Evolutionary conservation across 352 stramenopile genomes (phyloP), one percentile per base, ranked within the genome.

Genomic region (Globisporangium cederbergense): DNA sequence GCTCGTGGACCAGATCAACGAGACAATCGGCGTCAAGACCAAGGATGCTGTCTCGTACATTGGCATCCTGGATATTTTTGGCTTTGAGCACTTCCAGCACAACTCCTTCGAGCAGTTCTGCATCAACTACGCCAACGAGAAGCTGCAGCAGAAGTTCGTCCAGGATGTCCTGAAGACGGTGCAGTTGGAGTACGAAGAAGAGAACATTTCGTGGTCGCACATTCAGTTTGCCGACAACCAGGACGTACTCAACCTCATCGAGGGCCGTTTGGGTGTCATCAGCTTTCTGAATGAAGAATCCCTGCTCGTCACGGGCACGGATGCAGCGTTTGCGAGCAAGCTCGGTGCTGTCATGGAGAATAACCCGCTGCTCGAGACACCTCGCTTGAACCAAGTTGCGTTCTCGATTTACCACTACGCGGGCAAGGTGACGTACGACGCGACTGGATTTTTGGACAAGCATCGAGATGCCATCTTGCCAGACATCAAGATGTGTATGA

Each of bases 61-160:
- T 58, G 91, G 93, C 8, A 95, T 98, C 66, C 68, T 98, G 90
- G 97, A 99, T 90, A 99, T 99, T 68, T 99, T 99, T 70, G 97
- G 97, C 47, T 99, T 99, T 71, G 97, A 99, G 78, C 97, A 97
- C 70, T 99, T 99, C 78, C 96, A 97, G 65, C 86, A 95, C 75
- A 97, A 97, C 76, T 96, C 89, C 46, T 98, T 98, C 69, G 92
- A 98, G 70, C 95, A 99, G 74, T 95, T 98, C 53, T 98, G 92
- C 64, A 98, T 98, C 85, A 98, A 98, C 73, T 98, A 96, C 51
- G 91, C 93, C 54, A 98, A 98, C 74, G 93, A 98, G 65, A 97
- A 97, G 72, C 78, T 98, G 54, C 93, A 98, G 73, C 86, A 93
- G 62, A 81, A 96, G 70, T 97, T 97, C 67, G 96, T 88, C 4